Base-by-base conservation (phyloP, 2,329 filamentous ascomycete species). In the Ophiostoma himal-ulmi region DNA sequence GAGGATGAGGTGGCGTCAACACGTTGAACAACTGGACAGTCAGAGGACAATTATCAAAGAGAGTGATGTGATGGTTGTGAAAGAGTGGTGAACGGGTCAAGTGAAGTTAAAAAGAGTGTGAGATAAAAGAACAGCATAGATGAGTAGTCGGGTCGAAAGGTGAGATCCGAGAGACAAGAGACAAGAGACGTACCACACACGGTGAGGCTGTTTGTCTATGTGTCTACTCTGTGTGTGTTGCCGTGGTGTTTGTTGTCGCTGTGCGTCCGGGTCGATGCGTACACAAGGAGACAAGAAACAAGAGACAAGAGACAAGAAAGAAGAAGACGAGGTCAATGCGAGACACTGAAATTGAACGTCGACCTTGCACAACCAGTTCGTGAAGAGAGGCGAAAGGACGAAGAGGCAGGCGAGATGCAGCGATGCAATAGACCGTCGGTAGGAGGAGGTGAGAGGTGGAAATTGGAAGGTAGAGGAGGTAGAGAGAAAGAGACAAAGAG, bases 211-310 rank as follows among this genome's bases (percentile, higher is more conserved):
- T 30, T 34, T 62, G 57, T 36, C 17, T 67, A 62, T 54, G 48
- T 69, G 57, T 65, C 44, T 60, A 22, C 57, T 64, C 3, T 48
- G 44, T 48, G 37, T 70, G 62, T 70, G 57, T 62, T 62, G 57
- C 57, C 48, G 41, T 60, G 34, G 68, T 39, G 20, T 22, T 52
- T 66, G 41, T 22, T 66, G 57, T 36, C 44, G 57, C 30, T 36
- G 26, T 66, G 57, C 39, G 68, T 64, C 68, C 37, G 62, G 68
- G 62, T 67, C 44, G 65, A 70, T 70, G 41, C 60, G 44, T 48
- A 48, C 44, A 48, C 20, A 20, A 44, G 13, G 5, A 48, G 44
- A 48, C 44, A 17, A n/a, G 44, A 48, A 48, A 39, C 37, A 48
- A n/a, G 44, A 48, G 41, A 20, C 41, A 20, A 48, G 5, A 17